These are phyloP conservation scores for Solanum lignicaule DNA, from an alignment of 257 asterid genomes.

Conservation along the genomic window DNA sequence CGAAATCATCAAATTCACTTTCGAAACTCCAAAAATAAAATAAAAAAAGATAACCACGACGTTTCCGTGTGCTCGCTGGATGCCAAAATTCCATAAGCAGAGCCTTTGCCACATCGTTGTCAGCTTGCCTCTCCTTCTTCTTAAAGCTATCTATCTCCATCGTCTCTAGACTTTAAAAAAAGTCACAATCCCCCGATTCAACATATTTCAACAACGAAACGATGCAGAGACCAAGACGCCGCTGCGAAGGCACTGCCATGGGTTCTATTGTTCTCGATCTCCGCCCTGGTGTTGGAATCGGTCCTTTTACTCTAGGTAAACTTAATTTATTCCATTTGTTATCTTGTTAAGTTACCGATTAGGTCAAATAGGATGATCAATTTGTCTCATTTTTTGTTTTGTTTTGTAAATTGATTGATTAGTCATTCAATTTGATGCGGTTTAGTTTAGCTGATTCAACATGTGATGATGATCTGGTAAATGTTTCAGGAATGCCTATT, in stretches of 20 bases:
- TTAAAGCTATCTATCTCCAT: background rate
- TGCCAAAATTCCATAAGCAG: background rate
- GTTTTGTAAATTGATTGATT: background rate
- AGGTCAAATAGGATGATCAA: background rate
- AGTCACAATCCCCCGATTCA: background rate
- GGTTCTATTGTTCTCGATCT: conserved; percentile 77
- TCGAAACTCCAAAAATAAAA: background rate
- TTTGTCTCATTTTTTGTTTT: background rate
- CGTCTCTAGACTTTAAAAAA: background rate
- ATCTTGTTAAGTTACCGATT: background rate
- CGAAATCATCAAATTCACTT: background rate
- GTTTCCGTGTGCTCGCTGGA: background rate
- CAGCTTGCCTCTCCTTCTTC: background rate
- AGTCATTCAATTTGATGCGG: background rate
- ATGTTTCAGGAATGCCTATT: conserved; percentile 68
- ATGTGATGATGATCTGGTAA: background rate
- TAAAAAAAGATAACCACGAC: background rate
- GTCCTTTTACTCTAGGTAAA: conserved; percentile 74
- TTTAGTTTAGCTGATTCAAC: background rate
- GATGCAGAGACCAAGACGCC: conserved; percentile 69
- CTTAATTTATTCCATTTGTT: no score
- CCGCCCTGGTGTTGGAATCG: conserved; percentile 75
- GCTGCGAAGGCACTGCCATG: conserved; percentile 87
- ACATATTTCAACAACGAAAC: background rate
- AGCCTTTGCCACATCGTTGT: background rate